Conservation (phyloP, 768 basidiomycete genomes). For the Collybia sp. region DNA sequence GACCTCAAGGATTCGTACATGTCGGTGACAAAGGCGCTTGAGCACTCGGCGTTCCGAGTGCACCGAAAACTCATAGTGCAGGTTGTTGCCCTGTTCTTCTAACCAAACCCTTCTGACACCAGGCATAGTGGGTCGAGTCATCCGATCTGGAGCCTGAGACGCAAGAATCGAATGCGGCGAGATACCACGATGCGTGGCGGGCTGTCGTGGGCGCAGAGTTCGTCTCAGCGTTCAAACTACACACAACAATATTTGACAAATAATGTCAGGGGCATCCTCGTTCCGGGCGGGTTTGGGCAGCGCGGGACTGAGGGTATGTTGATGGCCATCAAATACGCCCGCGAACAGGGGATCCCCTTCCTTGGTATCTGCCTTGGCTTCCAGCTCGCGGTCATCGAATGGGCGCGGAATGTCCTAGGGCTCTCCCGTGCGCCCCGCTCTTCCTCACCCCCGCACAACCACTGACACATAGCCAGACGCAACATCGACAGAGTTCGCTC, state of each 20-base stretch:
- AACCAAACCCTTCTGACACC: background rate
- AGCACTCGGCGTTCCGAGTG: slow-evolving; percentile 94
- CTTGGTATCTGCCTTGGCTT: slow-evolving; percentile 97
- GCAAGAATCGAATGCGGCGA: slow-evolving; percentile 74
- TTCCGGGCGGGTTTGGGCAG: slow-evolving; percentile 92
- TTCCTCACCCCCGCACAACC: slow-evolving; percentile 2
- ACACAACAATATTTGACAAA: too few species aligned
- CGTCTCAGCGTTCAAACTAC: slow-evolving; percentile 23
- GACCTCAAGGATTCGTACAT: slow-evolving; percentile 97
- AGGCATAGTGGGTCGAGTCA: slow-evolving; percentile 88
- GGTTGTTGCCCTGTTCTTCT: slow-evolving; percentile 36
- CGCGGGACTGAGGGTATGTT: slow-evolving; percentile 98
- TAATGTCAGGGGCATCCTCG: slow-evolving; percentile 97
- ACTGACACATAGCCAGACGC: slow-evolving; percentile 49
- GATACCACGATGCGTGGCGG: slow-evolving; percentile 95
- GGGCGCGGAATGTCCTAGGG: slow-evolving; percentile 80
- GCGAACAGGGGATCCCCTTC: slow-evolving; percentile 94
- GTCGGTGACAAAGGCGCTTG: slow-evolving; percentile 94
- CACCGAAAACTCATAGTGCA: slow-evolving; percentile 78
- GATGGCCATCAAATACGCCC: slow-evolving; percentile 94
- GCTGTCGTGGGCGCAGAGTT: slow-evolving; percentile 87
- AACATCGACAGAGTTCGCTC: slow-evolving; percentile 78
- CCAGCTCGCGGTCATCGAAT: slow-evolving; percentile 95
- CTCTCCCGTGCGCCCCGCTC: slow-evolving; percentile 46
- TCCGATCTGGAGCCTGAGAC: slow-evolving; percentile 83